phyloP scores from a whole-genome alignment of 768 basidiomycete species.

The Lactarius hatsudake region DNA sequence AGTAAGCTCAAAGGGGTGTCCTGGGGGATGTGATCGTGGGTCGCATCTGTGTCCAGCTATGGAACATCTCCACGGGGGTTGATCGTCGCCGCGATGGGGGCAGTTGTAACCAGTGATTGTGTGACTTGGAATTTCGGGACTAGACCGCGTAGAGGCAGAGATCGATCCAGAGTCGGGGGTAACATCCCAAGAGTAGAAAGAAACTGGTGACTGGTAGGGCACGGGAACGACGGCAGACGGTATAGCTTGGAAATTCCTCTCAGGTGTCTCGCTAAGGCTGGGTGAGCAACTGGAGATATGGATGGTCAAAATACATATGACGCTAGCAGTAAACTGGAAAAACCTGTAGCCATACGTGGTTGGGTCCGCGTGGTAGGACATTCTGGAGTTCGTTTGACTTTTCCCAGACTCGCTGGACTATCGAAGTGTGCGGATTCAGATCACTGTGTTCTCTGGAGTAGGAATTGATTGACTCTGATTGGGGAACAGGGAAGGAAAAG shows the following conservation, averaged over 20 bases:
- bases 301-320: not conserved
- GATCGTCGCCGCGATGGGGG: not conserved
- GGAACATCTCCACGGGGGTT: not conserved
- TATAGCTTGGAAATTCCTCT: not conserved
- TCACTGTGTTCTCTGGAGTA: no score
- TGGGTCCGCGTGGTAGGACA: not conserved
- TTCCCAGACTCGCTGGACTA: not conserved
- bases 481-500: not conserved
- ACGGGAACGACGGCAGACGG: not conserved
- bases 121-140: not conserved
- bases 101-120: not conserved
- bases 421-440: not conserved
- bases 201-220: not conserved
- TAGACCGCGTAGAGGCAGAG: not conserved
- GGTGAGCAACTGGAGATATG: not conserved
- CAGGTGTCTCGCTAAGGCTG: not conserved
- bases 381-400: no score
- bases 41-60: not conserved
- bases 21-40: not conserved
- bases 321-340: not conserved
- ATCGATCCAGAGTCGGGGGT: conserved; percentile 3
- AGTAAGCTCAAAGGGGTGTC: not conserved
- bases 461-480: not conserved
- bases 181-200: not conserved
- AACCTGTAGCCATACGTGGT: conserved; percentile 3